Evolutionary conservation across 208 protist genomes (phyloP).

Genomic region (Trichomonas vaginalis): DNA sequence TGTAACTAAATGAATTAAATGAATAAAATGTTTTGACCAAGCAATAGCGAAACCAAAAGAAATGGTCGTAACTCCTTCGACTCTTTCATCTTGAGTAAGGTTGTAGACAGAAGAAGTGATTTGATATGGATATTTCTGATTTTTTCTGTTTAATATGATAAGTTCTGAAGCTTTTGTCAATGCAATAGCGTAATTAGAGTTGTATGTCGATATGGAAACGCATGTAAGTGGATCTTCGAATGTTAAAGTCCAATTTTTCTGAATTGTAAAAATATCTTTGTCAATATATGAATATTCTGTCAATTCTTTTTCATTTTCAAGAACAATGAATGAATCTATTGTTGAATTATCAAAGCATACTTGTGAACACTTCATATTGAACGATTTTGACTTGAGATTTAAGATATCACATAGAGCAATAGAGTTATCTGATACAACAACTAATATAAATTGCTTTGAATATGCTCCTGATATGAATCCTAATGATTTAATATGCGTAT

Average conservation of each 20-base stretch:
- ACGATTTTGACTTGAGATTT: not conserved
- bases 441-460: not conserved
- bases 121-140: not conserved
- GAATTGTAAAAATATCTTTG: not conserved
- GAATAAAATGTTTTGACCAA: not conserved
- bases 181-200: not conserved
- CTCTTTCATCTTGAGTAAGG: not conserved
- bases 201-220: not conserved
- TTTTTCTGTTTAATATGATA: not conserved
- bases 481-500: not conserved
- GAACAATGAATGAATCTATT: not conserved
- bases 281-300: not conserved
- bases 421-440: not conserved
- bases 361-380: not conserved
- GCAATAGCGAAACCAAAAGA: not conserved
- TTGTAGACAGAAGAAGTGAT: not conserved
- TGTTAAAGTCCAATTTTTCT: not conserved
- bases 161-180: not conserved
- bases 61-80: not conserved
- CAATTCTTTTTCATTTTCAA: not conserved
- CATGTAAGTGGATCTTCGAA: not conserved
- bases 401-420: not conserved
- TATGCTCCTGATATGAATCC: not conserved
- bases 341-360: not conserved
- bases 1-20: not conserved